A percentile compares a stretch with the other conserved stretches of the same genome.
phyloP scores from a whole-genome alignment of 768 basidiomycete species.

The Lactifluus subvellereus region DNA sequence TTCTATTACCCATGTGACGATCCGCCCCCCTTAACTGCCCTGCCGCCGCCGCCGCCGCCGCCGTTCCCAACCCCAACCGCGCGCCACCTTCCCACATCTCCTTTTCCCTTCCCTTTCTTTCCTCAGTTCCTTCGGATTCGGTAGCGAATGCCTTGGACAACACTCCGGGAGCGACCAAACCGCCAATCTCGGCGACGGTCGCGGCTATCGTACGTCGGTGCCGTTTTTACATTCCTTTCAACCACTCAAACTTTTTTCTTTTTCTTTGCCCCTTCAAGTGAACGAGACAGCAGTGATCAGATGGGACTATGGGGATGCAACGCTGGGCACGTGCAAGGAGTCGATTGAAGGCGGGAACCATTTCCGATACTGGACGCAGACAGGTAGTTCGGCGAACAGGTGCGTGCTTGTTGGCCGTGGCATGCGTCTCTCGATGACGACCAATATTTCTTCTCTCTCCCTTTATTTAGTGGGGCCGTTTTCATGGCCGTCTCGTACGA shows the following conservation, averaged over 20 bases:
- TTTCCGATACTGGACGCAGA: conserved; percentile 83
- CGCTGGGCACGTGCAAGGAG: conserved; percentile 82
- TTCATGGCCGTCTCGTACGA: conserved; percentile 78
- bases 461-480: conserved; percentile 50
- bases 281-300: conserved; percentile 83
- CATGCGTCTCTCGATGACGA: neutral
- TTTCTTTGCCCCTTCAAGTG: conserved; percentile 35
- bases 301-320: conserved; percentile 75
- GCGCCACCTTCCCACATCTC: neutral
- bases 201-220: conserved; percentile 52
- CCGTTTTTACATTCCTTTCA: neutral
- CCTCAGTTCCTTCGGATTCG: conserved; percentile 61
- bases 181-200: conserved; percentile 80
- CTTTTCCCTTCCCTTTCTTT: neutral
- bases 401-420: conserved; percentile 28
- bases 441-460: neutral
- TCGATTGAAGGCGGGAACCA: conserved; percentile 84
- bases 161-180: conserved; percentile 60
- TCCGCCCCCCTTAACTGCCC: neutral
- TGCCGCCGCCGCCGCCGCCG: neutral
- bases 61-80: neutral
- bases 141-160: conserved; percentile 80
- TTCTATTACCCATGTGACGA: neutral
- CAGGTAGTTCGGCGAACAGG: conserved; percentile 58
- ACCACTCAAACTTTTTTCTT: neutral